phyloP scores from a whole-genome alignment of 257 asterid genomes.

The Handroanthus guayacan region DNA sequence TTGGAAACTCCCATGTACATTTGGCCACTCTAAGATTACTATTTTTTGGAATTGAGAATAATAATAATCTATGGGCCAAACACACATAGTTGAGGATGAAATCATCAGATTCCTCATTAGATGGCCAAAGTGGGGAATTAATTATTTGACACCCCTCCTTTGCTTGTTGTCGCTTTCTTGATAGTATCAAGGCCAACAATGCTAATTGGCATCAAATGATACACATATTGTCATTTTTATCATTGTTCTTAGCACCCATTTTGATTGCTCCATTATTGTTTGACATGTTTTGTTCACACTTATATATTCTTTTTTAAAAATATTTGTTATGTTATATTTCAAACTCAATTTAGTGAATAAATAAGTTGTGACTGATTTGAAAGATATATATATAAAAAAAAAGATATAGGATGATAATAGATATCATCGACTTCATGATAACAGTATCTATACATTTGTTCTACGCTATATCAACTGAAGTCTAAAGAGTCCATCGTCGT shows the following conservation, averaged over 20 bases:
- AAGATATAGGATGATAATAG: no score
- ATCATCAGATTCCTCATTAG: constrained; percentile 82
- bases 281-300: not conserved
- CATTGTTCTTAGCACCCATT: constrained; percentile 28
- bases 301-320: no score
- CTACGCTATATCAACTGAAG: no score
- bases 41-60: constrained; percentile 1
- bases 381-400: no score
- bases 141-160: constrained; percentile 50
- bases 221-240: constrained; percentile 24
- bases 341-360: no score
- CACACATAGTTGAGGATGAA: constrained; percentile 59
- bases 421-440: no score
- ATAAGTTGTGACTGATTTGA: no score
- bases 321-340: no score
- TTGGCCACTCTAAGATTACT: constrained; percentile 33
- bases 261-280: constrained; percentile 21
- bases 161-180: constrained; percentile 69
- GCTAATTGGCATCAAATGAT: constrained; percentile 48
- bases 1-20: constrained; percentile 52
- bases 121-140: constrained; percentile 63
- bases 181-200: constrained; percentile 61
- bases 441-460: no score
- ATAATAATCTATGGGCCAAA: not conserved
- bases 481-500: no score